These are phyloP conservation scores for Poronia punctata DNA, from an alignment of 495 filamentous ascomycete species.

Conservation along the genomic window DNA sequence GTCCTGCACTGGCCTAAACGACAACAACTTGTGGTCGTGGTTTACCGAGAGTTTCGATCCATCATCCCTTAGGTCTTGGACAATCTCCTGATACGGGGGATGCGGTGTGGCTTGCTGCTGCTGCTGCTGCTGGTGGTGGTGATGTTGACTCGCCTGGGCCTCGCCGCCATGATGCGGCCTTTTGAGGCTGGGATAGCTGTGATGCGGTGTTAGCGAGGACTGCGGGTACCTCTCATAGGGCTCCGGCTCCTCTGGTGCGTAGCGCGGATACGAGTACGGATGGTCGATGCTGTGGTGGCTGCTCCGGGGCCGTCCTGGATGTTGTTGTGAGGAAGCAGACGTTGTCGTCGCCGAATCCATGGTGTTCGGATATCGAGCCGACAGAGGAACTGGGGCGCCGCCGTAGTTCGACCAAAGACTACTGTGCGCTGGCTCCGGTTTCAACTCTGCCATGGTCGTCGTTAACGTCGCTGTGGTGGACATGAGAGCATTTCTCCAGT, in stretches of 20 bases:
- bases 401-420: constrained; percentile 47
- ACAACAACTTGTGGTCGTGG: constrained; percentile 51
- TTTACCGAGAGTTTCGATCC: constrained; percentile 45
- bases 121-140: no score
- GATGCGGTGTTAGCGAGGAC: constrained; percentile 41
- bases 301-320: constrained; percentile 39
- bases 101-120: constrained; percentile 17
- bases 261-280: constrained; percentile 38
- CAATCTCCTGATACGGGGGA: constrained; percentile 44
- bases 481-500: constrained; percentile 40
- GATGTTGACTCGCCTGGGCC: constrained; percentile 32
- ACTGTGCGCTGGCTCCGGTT: constrained; percentile 43
- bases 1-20: constrained; percentile 45
- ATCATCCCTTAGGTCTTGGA: constrained; percentile 49
- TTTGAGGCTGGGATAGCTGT: constrained; percentile 50
- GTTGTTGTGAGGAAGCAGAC: constrained; percentile 32
- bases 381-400: constrained; percentile 41
- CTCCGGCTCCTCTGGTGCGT: constrained; percentile 37
- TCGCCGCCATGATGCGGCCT: constrained; percentile 34
- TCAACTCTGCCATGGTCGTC: constrained; percentile 50
- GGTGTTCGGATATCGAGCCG: constrained; percentile 35
- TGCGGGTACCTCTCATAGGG: constrained; percentile 41
- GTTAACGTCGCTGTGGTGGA: constrained; percentile 47
- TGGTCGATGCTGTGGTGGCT: constrained; percentile 27
- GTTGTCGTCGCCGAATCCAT: constrained; percentile 36